Base-by-base conservation (phyloP, 768 basidiomycete genomes). In the Calocybe indica region DNA sequence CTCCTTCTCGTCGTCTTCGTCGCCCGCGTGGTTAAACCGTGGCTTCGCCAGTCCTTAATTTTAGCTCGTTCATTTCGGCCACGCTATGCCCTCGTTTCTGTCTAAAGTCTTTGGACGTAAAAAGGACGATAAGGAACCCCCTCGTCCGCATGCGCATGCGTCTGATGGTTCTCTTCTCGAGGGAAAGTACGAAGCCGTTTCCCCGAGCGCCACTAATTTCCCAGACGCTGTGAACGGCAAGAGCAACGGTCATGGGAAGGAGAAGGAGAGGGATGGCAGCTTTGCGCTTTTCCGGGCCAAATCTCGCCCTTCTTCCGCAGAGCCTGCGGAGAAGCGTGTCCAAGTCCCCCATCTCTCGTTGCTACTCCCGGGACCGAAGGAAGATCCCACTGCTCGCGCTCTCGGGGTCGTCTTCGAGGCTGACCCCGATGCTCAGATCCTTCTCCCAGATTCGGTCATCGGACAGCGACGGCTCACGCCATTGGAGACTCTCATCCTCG, bases 61-160 rank as follows among this genome's bases (percentile, higher is more conserved):
- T 22, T 22, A 22, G 22, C 22, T 22, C 22, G 42, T 43, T 43
- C 42, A 43, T 43, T 53, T 54, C 43, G 52, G 58, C 62, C 62
- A 66, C 68, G 61, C 63, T 61, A 77, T 77, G 75, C 72, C 83
- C 64, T 82, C 83, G 52, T 86, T 88, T 71, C 65, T 88, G 59
- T 79, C 82, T 64, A 88, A 85, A 61, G 82, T 88, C 56, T 83
- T 88, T 57, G 81, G 81, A 67, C 79, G 85, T 66, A 87, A 79
- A 68, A 85, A 76, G 66, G 66, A 72, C 29, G 82, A 82, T 55
- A 78, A 76, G 51, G 69, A 73, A 31, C 60, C 65, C 15, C 55
- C 67, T 36, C 60, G 56, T 29, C 51, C 55, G 29, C 51, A 57
- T 39, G 62, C 62, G n/a, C 65, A 67, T 35, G 58, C 58, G 30